Percentiles rank a stretch among this genome's conserved stretches.
Evolutionary conservation across 1,284 basidiomycete genomes (phyloP).

Genomic region (Puccinia hordei): DNA sequence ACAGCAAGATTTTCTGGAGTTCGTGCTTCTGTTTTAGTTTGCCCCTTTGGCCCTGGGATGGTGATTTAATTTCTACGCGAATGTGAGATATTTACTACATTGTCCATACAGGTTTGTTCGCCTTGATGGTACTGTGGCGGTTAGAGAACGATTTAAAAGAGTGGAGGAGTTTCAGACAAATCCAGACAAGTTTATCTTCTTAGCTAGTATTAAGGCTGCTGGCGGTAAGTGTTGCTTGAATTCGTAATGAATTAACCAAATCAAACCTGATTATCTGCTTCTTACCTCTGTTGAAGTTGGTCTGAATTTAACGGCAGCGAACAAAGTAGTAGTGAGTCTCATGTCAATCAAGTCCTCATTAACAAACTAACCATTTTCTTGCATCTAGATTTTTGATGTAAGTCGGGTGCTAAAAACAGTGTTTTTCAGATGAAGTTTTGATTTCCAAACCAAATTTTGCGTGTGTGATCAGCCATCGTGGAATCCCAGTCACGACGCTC

Average conservation of each 20-base stretch:
- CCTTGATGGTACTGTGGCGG: conserved; percentile 42
- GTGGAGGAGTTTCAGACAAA: conserved; percentile 40
- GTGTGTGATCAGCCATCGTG: conserved; percentile 30
- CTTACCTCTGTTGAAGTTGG: conserved; percentile 11
- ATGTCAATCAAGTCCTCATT: neutral
- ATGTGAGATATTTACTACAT: neutral
- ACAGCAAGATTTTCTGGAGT: conserved; percentile 48
- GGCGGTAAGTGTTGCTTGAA: conserved; percentile 36
- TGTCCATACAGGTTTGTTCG: conserved; percentile 28
- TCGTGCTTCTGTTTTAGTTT: neutral
- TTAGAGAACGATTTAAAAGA: conserved; percentile 30
- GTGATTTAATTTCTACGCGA: neutral
- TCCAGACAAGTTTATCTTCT: conserved; percentile 39
- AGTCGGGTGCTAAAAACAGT: neutral
- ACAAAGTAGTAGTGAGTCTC: conserved; percentile 46
- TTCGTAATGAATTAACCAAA: neutral
- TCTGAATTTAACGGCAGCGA: conserved; percentile 46
- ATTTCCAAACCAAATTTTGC: neutral
- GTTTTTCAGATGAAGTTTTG: neutral
- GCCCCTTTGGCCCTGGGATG: neutral
- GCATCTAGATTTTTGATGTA: conserved; percentile 42
- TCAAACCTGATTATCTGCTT: neutral
- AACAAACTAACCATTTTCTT: neutral
- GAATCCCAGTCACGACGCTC: conserved; percentile 46
- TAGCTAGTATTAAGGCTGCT: conserved; percentile 45